Percentiles rank a stretch among this genome's conserved stretches.
phyloP scores from a whole-genome alignment of 805 yeast genomes.

The Candida maltosa region DNA sequence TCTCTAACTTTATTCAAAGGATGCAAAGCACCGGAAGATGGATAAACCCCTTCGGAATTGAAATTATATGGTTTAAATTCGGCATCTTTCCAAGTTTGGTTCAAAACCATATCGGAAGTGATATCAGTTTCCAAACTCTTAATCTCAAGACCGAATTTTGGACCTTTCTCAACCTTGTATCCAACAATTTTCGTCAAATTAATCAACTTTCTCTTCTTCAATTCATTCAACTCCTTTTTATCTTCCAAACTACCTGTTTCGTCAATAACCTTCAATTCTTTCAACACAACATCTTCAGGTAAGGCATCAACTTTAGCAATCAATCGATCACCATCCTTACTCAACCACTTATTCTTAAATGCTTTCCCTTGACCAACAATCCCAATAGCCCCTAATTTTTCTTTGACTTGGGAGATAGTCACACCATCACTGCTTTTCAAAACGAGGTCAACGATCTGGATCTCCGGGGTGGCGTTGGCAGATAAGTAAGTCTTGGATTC shows the following conservation, averaged over 20 bases:
- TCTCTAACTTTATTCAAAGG: slow-evolving; percentile 96
- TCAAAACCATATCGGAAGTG: slow-evolving; percentile 86
- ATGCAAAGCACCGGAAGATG: slow-evolving; percentile 90
- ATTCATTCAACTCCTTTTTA: slow-evolving; percentile 70
- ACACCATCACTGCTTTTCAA: slow-evolving; percentile 73
- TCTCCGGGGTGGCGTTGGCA: slow-evolving; percentile 83
- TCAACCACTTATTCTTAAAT: slow-evolving; percentile 95
- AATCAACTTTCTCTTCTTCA: slow-evolving; percentile 91
- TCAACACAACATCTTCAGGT: slow-evolving; percentile 68
- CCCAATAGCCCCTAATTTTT: slow-evolving; percentile 78
- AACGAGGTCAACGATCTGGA: slow-evolving; percentile 72
- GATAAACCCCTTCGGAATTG: slow-evolving; percentile 87
- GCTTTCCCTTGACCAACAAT: slow-evolving; percentile 96
- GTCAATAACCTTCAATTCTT: slow-evolving; percentile 56
- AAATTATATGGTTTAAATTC: slow-evolving; percentile 94
- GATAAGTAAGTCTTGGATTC: slow-evolving; percentile 80
- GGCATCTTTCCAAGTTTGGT: slow-evolving; percentile 78
- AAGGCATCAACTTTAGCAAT: slow-evolving; percentile 54
- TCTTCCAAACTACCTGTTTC: slow-evolving; percentile 54
- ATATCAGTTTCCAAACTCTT: slow-evolving; percentile 86
- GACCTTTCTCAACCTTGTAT: slow-evolving; percentile 74
- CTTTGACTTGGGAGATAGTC: slow-evolving; percentile 70
- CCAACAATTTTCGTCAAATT: slow-evolving; percentile 68
- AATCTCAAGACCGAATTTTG: slow-evolving; percentile 78
- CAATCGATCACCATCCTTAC: slow-evolving; percentile 79